A percentile compares a stretch with the other conserved stretches of the same genome.
Evolutionary conservation across 768 basidiomycete species (phyloP).

Genomic region (Boletus rufocinnamomeus): DNA sequence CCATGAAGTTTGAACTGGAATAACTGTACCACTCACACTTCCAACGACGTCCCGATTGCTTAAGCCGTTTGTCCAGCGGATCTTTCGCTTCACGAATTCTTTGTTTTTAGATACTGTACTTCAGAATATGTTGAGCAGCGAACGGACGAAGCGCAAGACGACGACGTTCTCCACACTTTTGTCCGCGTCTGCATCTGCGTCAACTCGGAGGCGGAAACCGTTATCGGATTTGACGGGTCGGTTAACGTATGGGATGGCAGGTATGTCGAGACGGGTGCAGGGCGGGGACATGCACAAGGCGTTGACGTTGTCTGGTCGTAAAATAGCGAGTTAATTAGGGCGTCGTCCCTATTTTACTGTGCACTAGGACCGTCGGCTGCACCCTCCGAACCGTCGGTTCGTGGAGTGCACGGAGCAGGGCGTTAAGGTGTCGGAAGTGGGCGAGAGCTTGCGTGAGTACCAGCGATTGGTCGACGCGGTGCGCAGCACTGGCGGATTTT

Average conservation of each 20-base stretch:
- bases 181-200: too few species aligned
- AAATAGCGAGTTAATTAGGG: too few species aligned
- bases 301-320: conserved; percentile 37
- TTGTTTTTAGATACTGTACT: too few species aligned
- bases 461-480: conserved; percentile 72
- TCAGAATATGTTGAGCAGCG: conserved; percentile 73
- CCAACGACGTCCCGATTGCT: too few species aligned
- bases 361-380: too few species aligned
- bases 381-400: conserved; percentile 70
- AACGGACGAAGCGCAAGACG: conserved; percentile 25
- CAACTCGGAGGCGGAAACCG: conserved; percentile 55
- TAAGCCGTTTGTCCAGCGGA: too few species aligned
- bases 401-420: conserved; percentile 75
- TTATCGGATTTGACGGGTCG: conserved; percentile 61
- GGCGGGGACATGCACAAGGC: conserved; percentile 38
- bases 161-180: rapidly evolving
- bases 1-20: too few species aligned
- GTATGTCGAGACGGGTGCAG: conserved; percentile 46
- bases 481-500: conserved; percentile 50
- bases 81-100: too few species aligned
- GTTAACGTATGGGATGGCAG: conserved; percentile 71
- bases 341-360: too few species aligned
- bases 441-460: conserved; percentile 79
- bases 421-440: conserved; percentile 77
- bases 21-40: too few species aligned